Percentiles rank a stretch among this genome's conserved stretches.
These are phyloP conservation scores for Aspergillus latus DNA, from an alignment of 2,329 filamentous ascomycete genomes.

Conservation along the genomic window DNA sequence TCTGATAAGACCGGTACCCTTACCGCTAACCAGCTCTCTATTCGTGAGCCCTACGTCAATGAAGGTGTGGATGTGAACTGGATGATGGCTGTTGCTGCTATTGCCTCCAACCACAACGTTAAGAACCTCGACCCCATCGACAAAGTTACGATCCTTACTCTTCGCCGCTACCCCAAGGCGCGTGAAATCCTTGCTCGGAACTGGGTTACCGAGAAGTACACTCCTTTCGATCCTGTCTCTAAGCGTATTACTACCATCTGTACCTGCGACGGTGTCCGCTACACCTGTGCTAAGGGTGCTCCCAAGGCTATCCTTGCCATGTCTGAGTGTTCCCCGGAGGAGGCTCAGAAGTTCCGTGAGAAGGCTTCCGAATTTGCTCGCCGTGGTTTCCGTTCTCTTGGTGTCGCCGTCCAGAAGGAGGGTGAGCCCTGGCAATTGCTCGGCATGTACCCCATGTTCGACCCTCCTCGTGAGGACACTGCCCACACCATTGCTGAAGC, in stretches of 20 bases:
- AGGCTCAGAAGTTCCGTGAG: conserved; percentile 65
- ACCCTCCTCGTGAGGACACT: conserved; percentile 75
- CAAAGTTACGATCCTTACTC: conserved; percentile 74
- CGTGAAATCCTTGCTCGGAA: conserved; percentile 72
- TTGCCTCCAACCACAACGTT: conserved; percentile 76
- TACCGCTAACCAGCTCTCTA: conserved; percentile 61
- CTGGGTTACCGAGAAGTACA: conserved; percentile 77
- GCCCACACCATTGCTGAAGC: conserved; percentile 76
- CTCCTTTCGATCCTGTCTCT: conserved; percentile 69
- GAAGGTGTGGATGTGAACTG: conserved; percentile 77
- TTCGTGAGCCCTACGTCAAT: conserved; percentile 73
- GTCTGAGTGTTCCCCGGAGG: conserved; percentile 65
- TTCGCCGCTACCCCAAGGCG: conserved; percentile 74
- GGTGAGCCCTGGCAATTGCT: conserved; percentile 71
- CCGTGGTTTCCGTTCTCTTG: conserved; percentile 77
- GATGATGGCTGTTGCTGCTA: conserved; percentile 79
- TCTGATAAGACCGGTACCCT: conserved; percentile 81
- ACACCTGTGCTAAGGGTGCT: conserved; percentile 74
- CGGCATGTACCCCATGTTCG: conserved; percentile 77
- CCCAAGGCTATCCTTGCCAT: conserved; percentile 73
- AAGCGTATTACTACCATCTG: conserved; percentile 74
- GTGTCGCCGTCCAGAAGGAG: conserved; percentile 76
- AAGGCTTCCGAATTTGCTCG: conserved; percentile 74
- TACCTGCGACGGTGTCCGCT: conserved; percentile 67
- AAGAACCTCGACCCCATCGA: conserved; percentile 77